Percentiles rank a stretch among this genome's conserved stretches.
phyloP scores from a whole-genome alignment of 176 grass and related monocot species.

The Chloris gayana region DNA sequence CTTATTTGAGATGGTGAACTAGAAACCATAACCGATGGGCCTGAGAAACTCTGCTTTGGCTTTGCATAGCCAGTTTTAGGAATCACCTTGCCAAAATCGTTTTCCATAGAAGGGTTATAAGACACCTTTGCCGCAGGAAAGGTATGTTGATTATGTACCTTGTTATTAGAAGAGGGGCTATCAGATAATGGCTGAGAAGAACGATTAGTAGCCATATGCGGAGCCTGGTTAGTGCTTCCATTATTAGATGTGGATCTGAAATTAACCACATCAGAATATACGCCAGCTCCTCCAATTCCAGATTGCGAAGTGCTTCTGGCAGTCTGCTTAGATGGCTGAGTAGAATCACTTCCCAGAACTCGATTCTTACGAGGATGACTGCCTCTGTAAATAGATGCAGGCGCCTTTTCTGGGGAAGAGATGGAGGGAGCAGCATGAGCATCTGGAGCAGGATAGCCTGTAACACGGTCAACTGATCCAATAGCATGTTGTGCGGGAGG shows the following conservation, averaged over 20 bases:
- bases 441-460: slow-evolving; percentile 29
- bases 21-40: slow-evolving; percentile 45
- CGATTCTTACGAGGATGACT: slow-evolving; percentile 29
- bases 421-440: slow-evolving; percentile 43
- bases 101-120: slow-evolving; percentile 44
- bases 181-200: slow-evolving; percentile 51
- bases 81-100: slow-evolving; percentile 32
- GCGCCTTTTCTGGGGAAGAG: slow-evolving; percentile 46
- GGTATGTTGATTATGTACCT: slow-evolving; percentile 37
- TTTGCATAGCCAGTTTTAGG: slow-evolving; percentile 53
- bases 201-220: slow-evolving; percentile 37
- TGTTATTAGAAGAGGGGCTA: slow-evolving; percentile 44
- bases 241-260: slow-evolving; percentile 43
- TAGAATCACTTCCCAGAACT: slow-evolving; percentile 39
- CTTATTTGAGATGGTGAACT: slow-evolving; percentile 50
- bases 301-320: slow-evolving; percentile 50
- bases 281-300: slow-evolving; percentile 51
- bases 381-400: slow-evolving; percentile 39
- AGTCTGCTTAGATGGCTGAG: slow-evolving; percentile 52
- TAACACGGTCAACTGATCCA: slow-evolving; percentile 45
- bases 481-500: slow-evolving; percentile 49
- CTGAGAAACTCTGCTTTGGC: slow-evolving; percentile 51
- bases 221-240: slow-evolving; percentile 36
- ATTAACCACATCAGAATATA: slow-evolving; percentile 61
- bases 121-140: slow-evolving; percentile 46